Conservation (phyloP, 495 filamentous ascomycete genomes). For the Penicillium herquei region DNA sequence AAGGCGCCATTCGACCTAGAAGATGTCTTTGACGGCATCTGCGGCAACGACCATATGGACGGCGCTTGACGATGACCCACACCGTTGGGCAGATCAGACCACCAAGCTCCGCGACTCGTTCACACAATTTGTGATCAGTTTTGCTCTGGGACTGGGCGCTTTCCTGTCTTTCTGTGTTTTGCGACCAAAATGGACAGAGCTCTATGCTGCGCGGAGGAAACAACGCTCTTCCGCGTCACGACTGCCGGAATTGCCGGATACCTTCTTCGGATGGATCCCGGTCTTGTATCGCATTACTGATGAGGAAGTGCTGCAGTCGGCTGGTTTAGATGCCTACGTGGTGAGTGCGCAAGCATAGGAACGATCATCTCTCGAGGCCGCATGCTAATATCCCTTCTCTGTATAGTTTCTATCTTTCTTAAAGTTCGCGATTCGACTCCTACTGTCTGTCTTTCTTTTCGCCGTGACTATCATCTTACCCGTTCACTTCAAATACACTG, state of each 20-base stretch:
- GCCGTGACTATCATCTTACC: conserved; percentile 78
- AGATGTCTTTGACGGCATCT: conserved; percentile 37
- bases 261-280: conserved; percentile 92
- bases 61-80: conserved; percentile 17
- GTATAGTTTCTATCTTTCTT: conserved; percentile 86
- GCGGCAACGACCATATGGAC: conserved; percentile 28
- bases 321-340: conserved; percentile 93
- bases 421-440: conserved; percentile 85
- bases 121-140: conserved; percentile 60
- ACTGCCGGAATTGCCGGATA: conserved; percentile 80
- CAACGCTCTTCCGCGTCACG: conserved; percentile 64
- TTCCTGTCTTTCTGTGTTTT: conserved; percentile 71
- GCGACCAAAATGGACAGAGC: conserved; percentile 84
- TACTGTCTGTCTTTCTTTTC: conserved; percentile 75
- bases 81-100: conserved; percentile 36
- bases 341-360: conserved; percentile 45
- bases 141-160: conserved; percentile 54
- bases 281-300: conserved; percentile 85
- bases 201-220: conserved; percentile 87
- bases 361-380: background rate
- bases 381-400: background rate
- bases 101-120: conserved; percentile 50
- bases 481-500: conserved; percentile 71
- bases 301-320: conserved; percentile 82
- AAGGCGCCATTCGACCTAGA: conserved; percentile 12